phyloP scores from a whole-genome alignment of 2,329 filamentous ascomycete genomes.

The Apiospora malaysiana region DNA sequence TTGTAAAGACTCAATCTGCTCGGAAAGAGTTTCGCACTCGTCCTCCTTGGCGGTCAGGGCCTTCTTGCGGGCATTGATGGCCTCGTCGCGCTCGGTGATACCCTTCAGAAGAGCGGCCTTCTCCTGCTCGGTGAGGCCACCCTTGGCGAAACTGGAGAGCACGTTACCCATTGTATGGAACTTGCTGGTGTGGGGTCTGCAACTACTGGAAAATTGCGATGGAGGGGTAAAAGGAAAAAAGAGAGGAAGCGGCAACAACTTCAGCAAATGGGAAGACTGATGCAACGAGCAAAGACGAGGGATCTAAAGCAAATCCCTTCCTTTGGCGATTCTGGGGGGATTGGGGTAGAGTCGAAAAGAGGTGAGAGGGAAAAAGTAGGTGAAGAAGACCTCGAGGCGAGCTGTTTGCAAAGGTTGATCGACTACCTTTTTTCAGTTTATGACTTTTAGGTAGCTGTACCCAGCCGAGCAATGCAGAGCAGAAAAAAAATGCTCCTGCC shows the following conservation, averaged over 20 bases:
- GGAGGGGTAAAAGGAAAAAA: not conserved
- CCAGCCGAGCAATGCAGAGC: not conserved
- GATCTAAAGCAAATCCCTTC: slow-evolving; percentile 7
- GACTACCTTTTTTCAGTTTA: slow-evolving; percentile 7
- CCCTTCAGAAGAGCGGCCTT: slow-evolving; percentile 44
- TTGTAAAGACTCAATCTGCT: slow-evolving; percentile 46
- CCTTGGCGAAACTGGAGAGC: slow-evolving; percentile 46
- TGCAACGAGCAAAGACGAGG: slow-evolving; percentile 17
- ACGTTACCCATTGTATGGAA: slow-evolving; percentile 45
- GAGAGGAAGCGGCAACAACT: slow-evolving; percentile 9
- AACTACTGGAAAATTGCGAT: not conserved
- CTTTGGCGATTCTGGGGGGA: not conserved
- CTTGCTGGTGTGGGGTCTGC: not conserved
- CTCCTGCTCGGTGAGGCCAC: slow-evolving; percentile 43
- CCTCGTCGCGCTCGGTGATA: slow-evolving; percentile 46
- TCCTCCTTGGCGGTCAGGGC: slow-evolving; percentile 47
- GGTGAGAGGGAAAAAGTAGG: slow-evolving; percentile 22
- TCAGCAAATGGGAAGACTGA: not conserved
- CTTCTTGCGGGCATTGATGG: slow-evolving; percentile 40
- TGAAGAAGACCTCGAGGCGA: slow-evolving; percentile 19
- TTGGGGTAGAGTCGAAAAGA: not conserved
- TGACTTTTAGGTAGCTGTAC: slow-evolving; percentile 15
- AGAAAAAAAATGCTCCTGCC: slow-evolving; percentile 16
- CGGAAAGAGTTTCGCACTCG: slow-evolving; percentile 40
- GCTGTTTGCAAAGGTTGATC: slow-evolving; percentile 14